Base-by-base conservation (phyloP, 2,329 filamentous ascomycete genomes). In the Fusarium setosum region DNA sequence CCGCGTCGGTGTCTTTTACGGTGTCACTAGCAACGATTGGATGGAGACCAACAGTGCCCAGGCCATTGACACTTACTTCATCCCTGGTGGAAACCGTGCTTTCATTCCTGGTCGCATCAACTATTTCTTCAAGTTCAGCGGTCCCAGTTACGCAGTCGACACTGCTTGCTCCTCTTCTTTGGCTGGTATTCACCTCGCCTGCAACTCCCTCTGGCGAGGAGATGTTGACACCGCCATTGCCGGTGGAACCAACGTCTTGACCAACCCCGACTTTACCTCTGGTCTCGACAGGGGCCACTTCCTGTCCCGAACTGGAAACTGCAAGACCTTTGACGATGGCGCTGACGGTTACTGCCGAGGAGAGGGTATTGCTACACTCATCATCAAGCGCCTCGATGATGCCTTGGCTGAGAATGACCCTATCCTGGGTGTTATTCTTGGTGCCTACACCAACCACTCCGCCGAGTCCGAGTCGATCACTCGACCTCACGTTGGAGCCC, bases 151-250 rank as follows among this genome's bases (percentile, higher is more conserved):
- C 72, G 91, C 86, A 51, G 83, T 93, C 44, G 92, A 94, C 69
- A 93, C 91, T n/a, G 92, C 91, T 5, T 94, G 92, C 73, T 93
- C 91, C 0, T 93, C 90, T 1, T 90, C 89, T 64, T 82, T 92
- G 10, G 89, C 90, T 4, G 90, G 90, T 1, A 88, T 94, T 44
- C 88, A 92, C 67, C 80, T 92, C 2, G 81, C 81, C 1, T 94
- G 92, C 77, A 90, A 89, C 8, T 88, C 92, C 0, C 82, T 92
- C 0, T 88, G 86, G 83, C 82, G 82, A 6, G 86, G 88, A 10
- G 92, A 96, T 67, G 93, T 90, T 63, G 92, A 96, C 72, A 94
- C 91, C 10, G 93, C 92, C 1, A 88, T 94, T 26, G 90, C 92
- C 4, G 93, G 93, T 58, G 93, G 93, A 63, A 81, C 92, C 6